Base-by-base conservation (phyloP, 2,329 filamentous ascomycete species). In the Trichoderma pleuroti region DNA sequence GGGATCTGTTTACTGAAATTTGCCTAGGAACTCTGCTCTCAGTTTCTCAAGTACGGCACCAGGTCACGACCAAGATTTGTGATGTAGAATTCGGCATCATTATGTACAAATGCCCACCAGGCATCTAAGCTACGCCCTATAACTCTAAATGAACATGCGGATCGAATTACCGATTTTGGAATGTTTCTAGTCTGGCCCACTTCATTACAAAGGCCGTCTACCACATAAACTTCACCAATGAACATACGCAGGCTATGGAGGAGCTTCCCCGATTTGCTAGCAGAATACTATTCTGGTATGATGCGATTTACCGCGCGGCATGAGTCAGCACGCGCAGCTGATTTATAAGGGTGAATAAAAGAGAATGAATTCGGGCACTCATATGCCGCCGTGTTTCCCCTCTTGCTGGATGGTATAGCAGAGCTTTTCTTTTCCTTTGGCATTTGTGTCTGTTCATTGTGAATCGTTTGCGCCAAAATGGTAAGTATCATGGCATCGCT, bases 231-330 rank as follows among this genome's bases (percentile, higher is more conserved):
- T 18, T 65, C 28, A 36, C 62, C 30, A 65, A 65, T n/a, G 21
- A 39, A 14, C n/a, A 5, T n/a, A 39, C 21, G 10, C n/a, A 54
- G 21, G 16, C 10, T 65, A 26, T 16, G 21, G 30, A 36, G 34
- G 56, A 42, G 30, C 28, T 26, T 18, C 16, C 30, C 49, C 32
- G 9, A 64, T 18, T 26, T 34, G 21, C 52, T 56, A 65, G 21
- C 14, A 21, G 30, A 39, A 65, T 9, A 56, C 62, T 46, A 56
- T 56, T n/a, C 46, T 32, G 10, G 62, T 32, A 14, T 32, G 62
- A 36, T 26, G 46, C 24, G 24, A 57, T 32, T 56, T 57, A 67
- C 64, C 64, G 64, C 64, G 64, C 64, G 64, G 64, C 42, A 67
- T 67, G 64, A 67, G 16, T 67, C 52, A 67, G 46, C 64, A 42